Base-by-base conservation (phyloP, 2,329 filamentous ascomycete species). In the Aspergillus sp. region DNA sequence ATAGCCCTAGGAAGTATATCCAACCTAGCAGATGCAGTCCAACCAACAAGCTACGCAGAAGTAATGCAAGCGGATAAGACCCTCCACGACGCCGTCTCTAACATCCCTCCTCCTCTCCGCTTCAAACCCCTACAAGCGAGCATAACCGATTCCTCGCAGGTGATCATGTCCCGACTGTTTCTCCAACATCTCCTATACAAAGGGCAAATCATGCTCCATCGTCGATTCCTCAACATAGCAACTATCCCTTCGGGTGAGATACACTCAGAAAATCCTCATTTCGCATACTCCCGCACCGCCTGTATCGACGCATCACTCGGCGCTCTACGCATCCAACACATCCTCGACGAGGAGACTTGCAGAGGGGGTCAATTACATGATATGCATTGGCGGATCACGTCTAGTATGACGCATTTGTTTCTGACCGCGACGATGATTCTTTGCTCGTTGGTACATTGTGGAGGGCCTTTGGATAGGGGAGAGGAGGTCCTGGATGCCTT, bases 391-490 rank as follows among this genome's bases (percentile, higher is more conserved):
- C 85, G 86, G 62, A 71, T 86, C 19, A 82, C 81, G 2, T 83
- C 82, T 1, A 71, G 87, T 4, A 80, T 82, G 17, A 81, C 85
- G 52, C 85, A 88, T 63, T 84, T 87, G 66, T 88, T 85, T 54
- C 74, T 88, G 50, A 78, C 87, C 1, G 85, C 85, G 0, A 81
- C 82, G 52, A 84, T 86, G 79, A 77, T 88, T 2, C 64, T 88
- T 3, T 87, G 84, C 61, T 75, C 62, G 8, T 38, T 68, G 10
- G 23, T 69, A 8, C 51, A 65, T 51, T 58, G 44, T 17, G 57
- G 51, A 4, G 44, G 56, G 19, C 47, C 25, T 8, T 25, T 62
- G 7, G 36, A 49, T n/a, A 36, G 32, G 32, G 41, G 61, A 21
- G 57, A 66, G 47, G 64, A 70, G 21, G 64, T 68, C 13, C 59